phyloP scores from a whole-genome alignment of 2,329 filamentous ascomycete genomes.

The Colletotrichum sp. region DNA sequence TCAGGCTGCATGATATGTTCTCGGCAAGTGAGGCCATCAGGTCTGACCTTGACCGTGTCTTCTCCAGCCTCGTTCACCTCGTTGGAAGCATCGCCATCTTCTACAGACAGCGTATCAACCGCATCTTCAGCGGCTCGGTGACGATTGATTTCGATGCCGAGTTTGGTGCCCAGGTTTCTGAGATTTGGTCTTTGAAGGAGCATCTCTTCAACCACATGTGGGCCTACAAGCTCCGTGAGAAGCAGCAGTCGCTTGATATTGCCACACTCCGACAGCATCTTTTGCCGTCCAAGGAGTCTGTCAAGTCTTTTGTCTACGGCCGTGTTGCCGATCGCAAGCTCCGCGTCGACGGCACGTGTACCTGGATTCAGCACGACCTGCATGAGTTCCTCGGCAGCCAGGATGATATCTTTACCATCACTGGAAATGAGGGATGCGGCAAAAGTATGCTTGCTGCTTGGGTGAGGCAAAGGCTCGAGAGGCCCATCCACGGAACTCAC shows the following conservation, averaged over 20 bases:
- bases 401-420: conserved; percentile 39
- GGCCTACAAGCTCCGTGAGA: conserved; percentile 34
- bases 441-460: conserved; percentile 44
- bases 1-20: conserved; percentile 41
- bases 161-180: conserved; percentile 38
- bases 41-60: conserved; percentile 36
- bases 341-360: conserved; percentile 43
- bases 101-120: conserved; percentile 39
- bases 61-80: conserved; percentile 38
- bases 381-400: conserved; percentile 37
- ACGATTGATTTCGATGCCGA: conserved; percentile 39
- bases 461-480: conserved; percentile 43
- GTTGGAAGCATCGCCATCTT: conserved; percentile 37
- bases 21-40: conserved; percentile 33
- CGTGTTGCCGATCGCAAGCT: conserved; percentile 40
- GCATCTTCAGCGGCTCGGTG: conserved; percentile 27
- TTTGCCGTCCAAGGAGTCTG: conserved; percentile 25
- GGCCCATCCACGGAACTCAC: conserved; percentile 37
- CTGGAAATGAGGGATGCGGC: conserved; percentile 36
- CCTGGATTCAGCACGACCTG: conserved; percentile 41
- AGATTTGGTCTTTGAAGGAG: conserved; percentile 38
- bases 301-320: conserved; percentile 36
- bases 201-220: conserved; percentile 39
- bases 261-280: conserved; percentile 36
- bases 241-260: conserved; percentile 27